These are phyloP conservation scores for Spiraea crenata DNA, from an alignment of 331 rosid genomes.

Conservation along the genomic window DNA sequence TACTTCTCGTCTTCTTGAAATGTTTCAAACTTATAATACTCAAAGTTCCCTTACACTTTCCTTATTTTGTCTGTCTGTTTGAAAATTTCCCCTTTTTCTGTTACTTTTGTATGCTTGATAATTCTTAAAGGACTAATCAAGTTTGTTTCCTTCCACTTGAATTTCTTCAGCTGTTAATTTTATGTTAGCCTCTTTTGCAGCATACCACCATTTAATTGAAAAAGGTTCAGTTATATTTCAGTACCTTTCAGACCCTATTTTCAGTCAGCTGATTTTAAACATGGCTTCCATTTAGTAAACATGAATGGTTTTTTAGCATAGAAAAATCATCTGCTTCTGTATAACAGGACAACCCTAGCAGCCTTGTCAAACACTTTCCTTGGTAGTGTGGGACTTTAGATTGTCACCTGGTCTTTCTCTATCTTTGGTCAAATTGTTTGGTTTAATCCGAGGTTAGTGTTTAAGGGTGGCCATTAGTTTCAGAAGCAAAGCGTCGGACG, in stretches of 20 bases:
- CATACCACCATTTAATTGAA: slow-evolving; percentile 1
- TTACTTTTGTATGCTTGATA: not conserved
- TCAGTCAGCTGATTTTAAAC: not conserved
- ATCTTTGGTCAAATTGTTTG: not conserved
- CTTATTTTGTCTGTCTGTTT: not conserved
- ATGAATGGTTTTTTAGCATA: not conserved
- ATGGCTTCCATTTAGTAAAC: not conserved
- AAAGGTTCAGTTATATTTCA: not conserved
- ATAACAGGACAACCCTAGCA: not conserved
- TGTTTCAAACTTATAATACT: not conserved
- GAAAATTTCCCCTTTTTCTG: not conserved
- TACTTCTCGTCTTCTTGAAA: slow-evolving; percentile 27
- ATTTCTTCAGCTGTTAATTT: not conserved
- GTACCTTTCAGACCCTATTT: not conserved
- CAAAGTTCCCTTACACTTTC: slow-evolving; percentile 4
- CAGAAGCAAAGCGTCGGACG: not conserved
- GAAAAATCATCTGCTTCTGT: not conserved
- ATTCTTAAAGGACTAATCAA: not conserved
- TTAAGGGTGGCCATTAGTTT: not conserved
- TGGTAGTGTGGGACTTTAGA: not conserved
- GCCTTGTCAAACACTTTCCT: not conserved
- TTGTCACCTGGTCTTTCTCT: not conserved
- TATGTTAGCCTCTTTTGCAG: not conserved
- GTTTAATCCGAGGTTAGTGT: not conserved
- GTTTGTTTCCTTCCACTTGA: not conserved